These are phyloP conservation scores for Suhomyces maxii DNA, from an alignment of 1,139 yeast species.

Conservation along the genomic window DNA sequence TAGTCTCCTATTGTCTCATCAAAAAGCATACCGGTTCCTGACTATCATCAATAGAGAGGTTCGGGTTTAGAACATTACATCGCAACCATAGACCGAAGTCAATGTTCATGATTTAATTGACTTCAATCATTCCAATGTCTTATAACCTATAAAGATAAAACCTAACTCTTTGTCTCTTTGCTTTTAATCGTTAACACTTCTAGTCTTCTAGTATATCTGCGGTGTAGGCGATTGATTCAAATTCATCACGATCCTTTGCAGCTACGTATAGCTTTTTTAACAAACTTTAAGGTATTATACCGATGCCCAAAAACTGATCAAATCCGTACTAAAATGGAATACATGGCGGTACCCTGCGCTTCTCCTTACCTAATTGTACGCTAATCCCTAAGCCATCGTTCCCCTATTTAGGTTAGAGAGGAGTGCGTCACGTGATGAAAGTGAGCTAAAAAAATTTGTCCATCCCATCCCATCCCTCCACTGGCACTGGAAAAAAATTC, in stretches of 20 bases:
- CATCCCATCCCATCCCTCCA: constrained; percentile 2
- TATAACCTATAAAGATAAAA: too few species aligned
- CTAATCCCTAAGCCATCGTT: neutral
- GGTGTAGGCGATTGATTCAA: neutral
- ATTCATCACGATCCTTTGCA: neutral
- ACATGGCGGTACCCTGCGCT: neutral
- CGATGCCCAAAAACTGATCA: neutral
- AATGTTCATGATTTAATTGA: too few species aligned
- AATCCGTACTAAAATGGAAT: neutral
- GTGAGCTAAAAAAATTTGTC: neutral
- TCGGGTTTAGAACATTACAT: too few species aligned
- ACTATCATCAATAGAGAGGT: too few species aligned
- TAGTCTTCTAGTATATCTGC: too few species aligned
- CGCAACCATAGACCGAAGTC: too few species aligned
- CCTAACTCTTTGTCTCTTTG: too few species aligned
- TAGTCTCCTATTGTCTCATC: too few species aligned
- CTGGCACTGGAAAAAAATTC: neutral
- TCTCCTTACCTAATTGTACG: neutral
- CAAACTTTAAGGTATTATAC: neutral
- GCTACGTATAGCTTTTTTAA: neutral
- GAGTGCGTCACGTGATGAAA: neutral
- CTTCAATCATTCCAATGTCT: too few species aligned
- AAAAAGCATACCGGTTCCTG: too few species aligned
- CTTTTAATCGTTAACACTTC: too few species aligned
- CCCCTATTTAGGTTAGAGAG: too few species aligned